Conservation (phyloP, 345 rosid species). For the Garcia nutans region DNA sequence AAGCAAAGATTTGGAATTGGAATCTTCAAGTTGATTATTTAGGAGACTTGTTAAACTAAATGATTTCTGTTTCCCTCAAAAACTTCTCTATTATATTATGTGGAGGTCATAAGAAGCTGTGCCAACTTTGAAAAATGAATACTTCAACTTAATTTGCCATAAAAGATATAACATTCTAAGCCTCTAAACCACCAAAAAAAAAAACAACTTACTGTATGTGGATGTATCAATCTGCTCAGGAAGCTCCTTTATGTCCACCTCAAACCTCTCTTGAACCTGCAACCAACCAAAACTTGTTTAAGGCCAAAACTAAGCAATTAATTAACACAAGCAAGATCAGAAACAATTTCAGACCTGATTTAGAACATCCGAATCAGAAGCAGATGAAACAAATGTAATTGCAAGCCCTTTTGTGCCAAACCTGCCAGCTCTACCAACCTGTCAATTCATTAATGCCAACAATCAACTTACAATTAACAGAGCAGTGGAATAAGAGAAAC, state of each 20-base stretch:
- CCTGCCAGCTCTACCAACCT: constrained; percentile 99
- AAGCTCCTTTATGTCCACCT: constrained; percentile 93
- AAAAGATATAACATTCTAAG: neutral
- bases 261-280: constrained; percentile 93
- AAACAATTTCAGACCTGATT: constrained; percentile 62
- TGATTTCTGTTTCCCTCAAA: neutral
- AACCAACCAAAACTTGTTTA: constrained; percentile 2
- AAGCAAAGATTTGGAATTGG: too few relatives aligned
- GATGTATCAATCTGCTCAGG: constrained; percentile 97
- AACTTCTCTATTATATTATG: neutral
- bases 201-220: constrained; percentile 64
- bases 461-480: neutral
- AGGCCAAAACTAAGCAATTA: neutral
- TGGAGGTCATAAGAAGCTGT: neutral
- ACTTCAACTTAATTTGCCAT: neutral
- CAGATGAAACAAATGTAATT: constrained; percentile 89
- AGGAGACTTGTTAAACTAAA: too few relatives aligned
- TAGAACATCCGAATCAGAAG: constrained; percentile 84
- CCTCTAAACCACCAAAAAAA: too few relatives aligned
- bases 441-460: neutral
- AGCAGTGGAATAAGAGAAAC: neutral
- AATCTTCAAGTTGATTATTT: too few relatives aligned
- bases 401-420: constrained; percentile 99
- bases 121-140: neutral
- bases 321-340: neutral